Percentiles rank a stretch among this genome's conserved stretches.
Conservation (phyloP, 345 rosid genomes). For the Boechera retrofracta region DNA sequence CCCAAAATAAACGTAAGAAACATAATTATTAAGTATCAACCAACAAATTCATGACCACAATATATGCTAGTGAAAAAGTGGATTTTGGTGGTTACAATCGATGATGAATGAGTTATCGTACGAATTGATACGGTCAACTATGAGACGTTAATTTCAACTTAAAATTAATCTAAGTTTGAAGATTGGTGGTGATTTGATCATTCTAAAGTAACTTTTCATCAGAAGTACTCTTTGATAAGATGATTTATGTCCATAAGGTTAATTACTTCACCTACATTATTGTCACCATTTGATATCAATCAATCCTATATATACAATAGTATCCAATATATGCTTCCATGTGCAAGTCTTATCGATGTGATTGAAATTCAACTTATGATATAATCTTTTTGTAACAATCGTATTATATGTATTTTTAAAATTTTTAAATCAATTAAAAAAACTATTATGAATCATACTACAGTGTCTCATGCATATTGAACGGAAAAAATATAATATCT, state of each 20-base stretch:
- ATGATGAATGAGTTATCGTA: constrained; percentile 17
- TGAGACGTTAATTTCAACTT: neutral
- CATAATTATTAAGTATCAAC: neutral
- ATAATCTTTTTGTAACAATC: neutral
- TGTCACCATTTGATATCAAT: constrained; percentile 30
- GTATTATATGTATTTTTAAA: neutral
- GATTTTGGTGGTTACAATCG: constrained; percentile 3
- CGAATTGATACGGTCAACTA: constrained; percentile 7
- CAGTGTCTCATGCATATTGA: neutral
- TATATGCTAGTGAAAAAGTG: neutral
- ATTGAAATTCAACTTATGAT: neutral
- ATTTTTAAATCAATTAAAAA: neutral
- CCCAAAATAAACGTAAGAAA: neutral
- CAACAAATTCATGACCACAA: constrained; percentile 9
- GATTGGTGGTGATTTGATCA: neutral
- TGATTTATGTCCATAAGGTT: constrained; percentile 10
- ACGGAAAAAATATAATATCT: no score
- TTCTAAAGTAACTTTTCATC: neutral
- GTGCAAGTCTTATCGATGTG: constrained; percentile 37
- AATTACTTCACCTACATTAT: constrained; percentile 24
- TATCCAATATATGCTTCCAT: constrained; percentile 20
- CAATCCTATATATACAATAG: neutral
- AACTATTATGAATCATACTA: neutral
- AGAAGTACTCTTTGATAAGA: constrained; percentile 12
- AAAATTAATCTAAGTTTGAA: neutral